Conservation (phyloP, 2,329 filamentous ascomycete species). For the Beauveria medogensis region DNA sequence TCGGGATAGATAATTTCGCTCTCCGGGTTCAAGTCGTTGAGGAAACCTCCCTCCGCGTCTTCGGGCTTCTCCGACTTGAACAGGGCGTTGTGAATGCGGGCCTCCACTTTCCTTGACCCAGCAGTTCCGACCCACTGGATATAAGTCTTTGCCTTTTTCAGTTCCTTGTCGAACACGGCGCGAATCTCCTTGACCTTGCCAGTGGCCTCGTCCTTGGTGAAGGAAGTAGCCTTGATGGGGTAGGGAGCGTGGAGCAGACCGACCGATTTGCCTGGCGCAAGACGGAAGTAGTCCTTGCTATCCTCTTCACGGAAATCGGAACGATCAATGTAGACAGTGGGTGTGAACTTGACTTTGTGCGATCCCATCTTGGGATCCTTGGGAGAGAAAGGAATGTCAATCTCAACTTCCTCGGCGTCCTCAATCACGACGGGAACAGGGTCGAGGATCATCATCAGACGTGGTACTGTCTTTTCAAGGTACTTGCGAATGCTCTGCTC, state of each 20-base stretch:
- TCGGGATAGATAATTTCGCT: constrained; percentile 72
- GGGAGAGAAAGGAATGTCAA: constrained; percentile 72
- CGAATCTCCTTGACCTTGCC: constrained; percentile 56
- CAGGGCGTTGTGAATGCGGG: constrained; percentile 69
- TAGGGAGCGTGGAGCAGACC: constrained; percentile 61
- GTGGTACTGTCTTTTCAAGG: constrained; percentile 78
- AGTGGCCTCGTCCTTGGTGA: constrained; percentile 51
- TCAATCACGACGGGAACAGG: constrained; percentile 78
- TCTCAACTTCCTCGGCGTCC: constrained; percentile 53
- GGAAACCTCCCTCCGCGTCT: constrained; percentile 67
- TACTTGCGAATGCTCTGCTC: constrained; percentile 80
- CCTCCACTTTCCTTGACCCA: constrained; percentile 61
- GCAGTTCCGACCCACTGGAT: constrained; percentile 81
- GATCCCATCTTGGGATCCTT: constrained; percentile 65
- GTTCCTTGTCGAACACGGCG: constrained; percentile 57
- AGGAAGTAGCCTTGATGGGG: constrained; percentile 57
- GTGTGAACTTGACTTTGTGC: constrained; percentile 57
- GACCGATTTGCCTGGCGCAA: constrained; percentile 63
- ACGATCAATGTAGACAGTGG: constrained; percentile 77
- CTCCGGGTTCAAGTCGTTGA: constrained; percentile 76
- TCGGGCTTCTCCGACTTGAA: constrained; percentile 84
- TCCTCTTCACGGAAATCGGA: constrained; percentile 65
- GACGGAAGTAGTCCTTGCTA: constrained; percentile 63
- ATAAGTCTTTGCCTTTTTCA: constrained; percentile 66
- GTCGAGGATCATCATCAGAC: constrained; percentile 83